phyloP scores from a whole-genome alignment of 2,329 filamentous ascomycete species.

The Rhynchosporium agropyri region DNA sequence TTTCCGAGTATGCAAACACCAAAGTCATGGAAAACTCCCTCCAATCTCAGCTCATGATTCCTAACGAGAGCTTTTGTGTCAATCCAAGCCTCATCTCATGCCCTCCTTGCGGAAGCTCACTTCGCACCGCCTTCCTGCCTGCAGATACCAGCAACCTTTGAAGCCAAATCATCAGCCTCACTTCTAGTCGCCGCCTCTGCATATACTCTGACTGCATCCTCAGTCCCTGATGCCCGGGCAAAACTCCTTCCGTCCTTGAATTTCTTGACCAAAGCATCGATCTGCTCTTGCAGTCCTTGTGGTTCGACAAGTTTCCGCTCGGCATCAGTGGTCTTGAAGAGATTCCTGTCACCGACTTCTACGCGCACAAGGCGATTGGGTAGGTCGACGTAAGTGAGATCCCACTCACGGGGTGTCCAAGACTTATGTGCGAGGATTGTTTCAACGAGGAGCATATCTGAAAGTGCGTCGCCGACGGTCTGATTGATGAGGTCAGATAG shows the following conservation, averaged over 20 bases:
- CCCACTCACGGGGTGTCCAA: conserved; percentile 90
- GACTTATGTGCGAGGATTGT: conserved; percentile 93
- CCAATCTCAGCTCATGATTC: background rate
- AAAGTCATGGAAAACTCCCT: background rate
- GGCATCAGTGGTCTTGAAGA: conserved; percentile 90
- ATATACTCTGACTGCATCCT: conserved; percentile 95
- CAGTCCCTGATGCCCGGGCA: conserved; percentile 89
- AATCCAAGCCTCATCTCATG: background rate
- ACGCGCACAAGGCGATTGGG: conserved; percentile 95
- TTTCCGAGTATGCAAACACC: too few relatives aligned
- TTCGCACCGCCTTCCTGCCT: conserved; percentile 23
- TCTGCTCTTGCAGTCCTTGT: conserved; percentile 76
- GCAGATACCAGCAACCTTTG: conserved; percentile 61
- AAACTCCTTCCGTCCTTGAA: conserved; percentile 90
- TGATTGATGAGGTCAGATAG: conserved; percentile 95
- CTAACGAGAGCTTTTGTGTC: background rate
- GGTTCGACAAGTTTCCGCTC: conserved; percentile 86
- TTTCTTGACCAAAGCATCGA: conserved; percentile 85
- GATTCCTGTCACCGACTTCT: conserved; percentile 82
- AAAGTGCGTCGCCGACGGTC: conserved; percentile 93
- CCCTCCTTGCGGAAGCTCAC: background rate
- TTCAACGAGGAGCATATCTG: conserved; percentile 94
- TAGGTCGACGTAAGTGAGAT: conserved; percentile 87
- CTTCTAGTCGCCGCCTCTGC: conserved; percentile 88
- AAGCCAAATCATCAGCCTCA: conserved; percentile 88